A percentile compares a stretch with the other conserved stretches of the same genome.
phyloP scores from a whole-genome alignment of 75 land plant species.

The Chamaecyparis obtusa region DNA sequence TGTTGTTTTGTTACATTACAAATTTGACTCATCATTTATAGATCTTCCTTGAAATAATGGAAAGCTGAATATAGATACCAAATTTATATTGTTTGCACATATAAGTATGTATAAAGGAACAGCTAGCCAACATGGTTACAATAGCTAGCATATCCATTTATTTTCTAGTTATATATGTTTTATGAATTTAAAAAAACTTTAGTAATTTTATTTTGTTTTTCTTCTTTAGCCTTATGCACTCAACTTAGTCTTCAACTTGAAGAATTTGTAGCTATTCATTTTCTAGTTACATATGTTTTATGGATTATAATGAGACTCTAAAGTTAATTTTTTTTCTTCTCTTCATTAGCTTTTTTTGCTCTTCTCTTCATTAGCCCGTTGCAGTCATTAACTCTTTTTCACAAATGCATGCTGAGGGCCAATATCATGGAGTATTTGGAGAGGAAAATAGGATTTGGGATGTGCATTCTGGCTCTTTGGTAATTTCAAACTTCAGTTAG shows the following conservation, averaged over 20 bases:
- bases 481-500: not conserved
- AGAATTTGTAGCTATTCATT: not conserved
- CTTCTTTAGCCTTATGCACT: not conserved
- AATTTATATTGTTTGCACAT: not conserved
- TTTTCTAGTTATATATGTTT: not conserved
- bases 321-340: not conserved
- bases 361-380: too few relatives aligned
- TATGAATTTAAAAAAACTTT: not conserved
- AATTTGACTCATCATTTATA: not conserved
- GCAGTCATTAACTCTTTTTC: not conserved
- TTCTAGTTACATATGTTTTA: not conserved
- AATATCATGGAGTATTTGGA: conserved; percentile 25
- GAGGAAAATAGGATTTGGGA: conserved; percentile 20
- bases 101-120: not conserved
- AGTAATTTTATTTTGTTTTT: not conserved
- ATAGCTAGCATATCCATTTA: not conserved
- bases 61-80: not conserved
- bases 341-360: not conserved
- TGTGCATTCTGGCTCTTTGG: conserved; percentile 32
- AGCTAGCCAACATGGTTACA: not conserved
- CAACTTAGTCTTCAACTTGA: not conserved
- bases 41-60: not conserved
- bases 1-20: not conserved
- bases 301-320: too few relatives aligned
- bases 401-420: conserved; percentile 25